A percentile compares a stretch with the other conserved stretches of the same genome.
Conservation (phyloP, 2,329 filamentous ascomycete species). For the Trichoderma atrobrunneum region DNA sequence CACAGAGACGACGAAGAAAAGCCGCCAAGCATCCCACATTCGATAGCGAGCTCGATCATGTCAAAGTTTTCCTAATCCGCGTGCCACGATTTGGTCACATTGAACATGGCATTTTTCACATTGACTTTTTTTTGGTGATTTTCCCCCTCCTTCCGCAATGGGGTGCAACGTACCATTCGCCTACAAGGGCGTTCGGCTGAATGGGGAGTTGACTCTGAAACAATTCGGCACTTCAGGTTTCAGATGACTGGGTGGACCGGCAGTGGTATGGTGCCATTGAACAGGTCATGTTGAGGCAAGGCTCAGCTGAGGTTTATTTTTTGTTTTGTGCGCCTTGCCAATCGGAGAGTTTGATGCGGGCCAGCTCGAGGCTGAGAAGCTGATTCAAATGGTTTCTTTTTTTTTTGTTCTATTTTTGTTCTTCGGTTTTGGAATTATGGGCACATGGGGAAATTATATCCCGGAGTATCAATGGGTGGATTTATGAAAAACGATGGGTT, state of each 20-base stretch:
- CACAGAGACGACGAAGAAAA: conserved; percentile 10
- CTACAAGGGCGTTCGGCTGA: background rate
- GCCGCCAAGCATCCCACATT: background rate
- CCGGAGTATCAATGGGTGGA: background rate
- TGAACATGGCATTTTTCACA: background rate
- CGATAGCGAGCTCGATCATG: conserved; percentile 9
- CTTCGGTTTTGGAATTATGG: background rate
- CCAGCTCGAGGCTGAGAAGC: background rate
- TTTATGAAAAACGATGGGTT: background rate
- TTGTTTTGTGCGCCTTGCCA: background rate
- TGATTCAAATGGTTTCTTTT: background rate
- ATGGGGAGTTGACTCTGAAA: conserved; percentile 10
- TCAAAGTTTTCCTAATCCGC: conserved; percentile 7
- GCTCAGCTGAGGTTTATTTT: conserved; percentile 9
- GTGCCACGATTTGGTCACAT: background rate
- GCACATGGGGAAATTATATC: background rate
- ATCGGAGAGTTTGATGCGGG: background rate
- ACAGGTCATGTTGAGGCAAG: background rate
- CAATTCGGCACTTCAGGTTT: conserved; percentile 11
- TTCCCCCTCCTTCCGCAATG: background rate
- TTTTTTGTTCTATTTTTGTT: background rate
- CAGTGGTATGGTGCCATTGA: conserved; percentile 3
- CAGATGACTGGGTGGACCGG: background rate
- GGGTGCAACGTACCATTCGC: conserved; percentile 5
- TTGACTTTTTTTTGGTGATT: background rate